phyloP scores from a whole-genome alignment of 768 basidiomycete species.

The Agaricus sinodeliciosus region DNA sequence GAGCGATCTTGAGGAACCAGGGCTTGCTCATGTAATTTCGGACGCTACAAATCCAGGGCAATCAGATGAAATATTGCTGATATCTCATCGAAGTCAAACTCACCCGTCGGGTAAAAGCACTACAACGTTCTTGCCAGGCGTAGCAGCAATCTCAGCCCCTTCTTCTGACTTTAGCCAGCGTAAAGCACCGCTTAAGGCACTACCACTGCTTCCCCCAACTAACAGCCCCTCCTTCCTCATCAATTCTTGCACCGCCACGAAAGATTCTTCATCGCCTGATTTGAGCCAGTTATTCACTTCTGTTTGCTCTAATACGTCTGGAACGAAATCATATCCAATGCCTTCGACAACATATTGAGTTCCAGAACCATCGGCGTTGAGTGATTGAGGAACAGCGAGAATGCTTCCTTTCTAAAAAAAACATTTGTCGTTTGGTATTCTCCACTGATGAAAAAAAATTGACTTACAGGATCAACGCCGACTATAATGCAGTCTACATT shows the following conservation, averaged over 20 bases:
- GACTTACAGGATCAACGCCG: slow-evolving; percentile 84
- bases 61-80: background rate
- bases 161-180: slow-evolving; percentile 68
- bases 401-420: slow-evolving; percentile 71
- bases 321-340: slow-evolving; percentile 95
- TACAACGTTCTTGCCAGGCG: slow-evolving; percentile 80
- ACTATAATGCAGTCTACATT: slow-evolving; percentile 70
- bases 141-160: slow-evolving; percentile 57
- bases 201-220: slow-evolving; percentile 92
- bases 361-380: slow-evolving; percentile 51
- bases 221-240: slow-evolving; percentile 86
- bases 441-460: background rate
- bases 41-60: slow-evolving; percentile 40
- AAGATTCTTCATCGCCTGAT: slow-evolving; percentile 75
- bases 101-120: slow-evolving; percentile 88
- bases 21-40: slow-evolving; percentile 93
- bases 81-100: slow-evolving; percentile 21
- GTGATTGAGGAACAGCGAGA: slow-evolving; percentile 61
- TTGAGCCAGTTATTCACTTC: slow-evolving; percentile 83
- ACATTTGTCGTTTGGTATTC: slow-evolving; percentile 1
- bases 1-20: slow-evolving; percentile 77
- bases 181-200: slow-evolving; percentile 71
- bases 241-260: slow-evolving; percentile 62
- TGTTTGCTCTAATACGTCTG: slow-evolving; percentile 60
- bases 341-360: slow-evolving; percentile 79